phyloP scores from a whole-genome alignment of 441 rosid genomes.

The Lepidium campestre region DNA sequence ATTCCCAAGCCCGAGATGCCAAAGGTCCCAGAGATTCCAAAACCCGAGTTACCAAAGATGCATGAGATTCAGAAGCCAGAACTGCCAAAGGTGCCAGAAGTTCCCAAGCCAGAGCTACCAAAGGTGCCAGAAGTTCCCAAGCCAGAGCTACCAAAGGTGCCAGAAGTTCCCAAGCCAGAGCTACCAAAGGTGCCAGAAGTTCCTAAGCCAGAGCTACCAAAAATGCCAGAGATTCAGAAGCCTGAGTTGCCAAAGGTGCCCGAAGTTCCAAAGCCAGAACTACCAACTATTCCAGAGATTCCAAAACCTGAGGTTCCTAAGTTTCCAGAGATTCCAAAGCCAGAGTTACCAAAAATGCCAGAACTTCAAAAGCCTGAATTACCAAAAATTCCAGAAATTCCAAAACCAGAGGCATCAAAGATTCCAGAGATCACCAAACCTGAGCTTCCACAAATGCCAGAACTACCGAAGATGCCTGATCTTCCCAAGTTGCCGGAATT shows the following conservation, averaged over 20 bases:
- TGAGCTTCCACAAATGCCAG: slow-evolving; percentile 1
- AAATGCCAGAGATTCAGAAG: slow-evolving; percentile 18
- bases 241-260: slow-evolving; percentile 15
- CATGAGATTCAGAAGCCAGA: background rate
- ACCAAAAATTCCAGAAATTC: background rate
- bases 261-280: background rate
- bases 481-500: slow-evolving; percentile 27
- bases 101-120: background rate
- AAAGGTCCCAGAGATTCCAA: background rate
- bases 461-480: slow-evolving; percentile 12
- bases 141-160: background rate
- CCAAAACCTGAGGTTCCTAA: background rate
- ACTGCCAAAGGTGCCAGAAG: slow-evolving; percentile 11
- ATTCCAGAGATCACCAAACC: slow-evolving; percentile 26
- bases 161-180: slow-evolving; percentile 12
- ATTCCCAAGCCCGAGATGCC: background rate
- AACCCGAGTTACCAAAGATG: background rate
- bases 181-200: slow-evolving; percentile 16
- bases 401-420: background rate
- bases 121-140: background rate
- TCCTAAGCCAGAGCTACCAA: slow-evolving; percentile 23
- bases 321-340: background rate
- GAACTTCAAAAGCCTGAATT: background rate
- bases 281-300: background rate
- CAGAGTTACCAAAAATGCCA: background rate